Evolutionary conservation across 768 basidiomycete genomes (phyloP), one percentile per base, ranked within the genome.

Genomic region (Strobilomyces echinocephalus): DNA sequence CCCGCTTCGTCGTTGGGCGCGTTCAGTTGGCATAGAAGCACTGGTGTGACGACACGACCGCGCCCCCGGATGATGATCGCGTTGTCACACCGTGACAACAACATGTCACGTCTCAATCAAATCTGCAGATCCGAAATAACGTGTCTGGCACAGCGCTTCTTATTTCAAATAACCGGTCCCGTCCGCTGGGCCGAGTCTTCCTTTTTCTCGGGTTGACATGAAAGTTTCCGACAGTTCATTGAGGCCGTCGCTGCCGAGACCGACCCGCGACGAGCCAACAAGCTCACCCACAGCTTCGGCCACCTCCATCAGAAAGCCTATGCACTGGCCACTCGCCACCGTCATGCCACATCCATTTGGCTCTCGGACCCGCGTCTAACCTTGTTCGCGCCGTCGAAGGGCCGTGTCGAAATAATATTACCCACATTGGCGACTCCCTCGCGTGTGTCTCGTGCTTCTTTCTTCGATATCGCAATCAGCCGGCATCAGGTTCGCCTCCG

Each of bases 51-150:
- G 28, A 35, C 33, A 24, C 31, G 18, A 57, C 52, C 43, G 38
- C 16, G 59, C 46, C 46, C 31, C 42, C 20, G 6, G 42, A 30
- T 30, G 26, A 16, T 43, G 14, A 20, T 15, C 42, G 15, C 8
- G n/a, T 43, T 6, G 42, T 52, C n/a, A 52, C 49, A 10, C 12
- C n/a, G 56, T 60, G 53, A 65, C 54, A 9, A 5, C 26, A 24
- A 54, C 41, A 55, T 52, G 30, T 30, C 30, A 30, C 30, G 30
- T 30, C 30, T 30, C 30, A 7, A 30, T 46, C 35, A 39, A 50
- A 68, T 69, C 63, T 68, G 68, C 62, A 69, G 67, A 69, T 69
- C 67, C 60, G 66, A 57, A 57, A 59, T 63, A 68, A 67, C 63
- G 56, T 65, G 60, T 64, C 49, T 6, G 30, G 18, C 51, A 51